A percentile compares a stretch with the other conserved stretches of the same genome.
Conservation (phyloP, 495 filamentous ascomycete species). For the Podospora australis region DNA sequence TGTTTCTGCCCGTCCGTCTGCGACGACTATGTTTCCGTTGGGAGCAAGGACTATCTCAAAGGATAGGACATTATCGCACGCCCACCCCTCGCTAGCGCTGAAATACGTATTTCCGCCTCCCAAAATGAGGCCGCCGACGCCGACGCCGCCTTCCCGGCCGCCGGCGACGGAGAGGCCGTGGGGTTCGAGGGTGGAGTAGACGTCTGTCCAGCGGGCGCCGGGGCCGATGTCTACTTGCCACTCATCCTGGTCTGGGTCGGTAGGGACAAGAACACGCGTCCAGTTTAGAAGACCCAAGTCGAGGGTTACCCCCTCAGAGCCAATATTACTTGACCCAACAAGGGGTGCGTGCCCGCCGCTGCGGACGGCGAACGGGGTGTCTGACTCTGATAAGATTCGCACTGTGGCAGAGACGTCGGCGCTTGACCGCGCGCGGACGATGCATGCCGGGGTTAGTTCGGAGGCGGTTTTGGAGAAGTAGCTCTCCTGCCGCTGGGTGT, state of each 20-base stretch:
- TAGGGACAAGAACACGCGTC: too few species aligned
- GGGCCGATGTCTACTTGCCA: slow-evolving; percentile 31
- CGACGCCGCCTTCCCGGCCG: slow-evolving; percentile 47
- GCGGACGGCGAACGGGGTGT: slow-evolving; percentile 43
- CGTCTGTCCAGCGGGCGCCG: slow-evolving; percentile 43
- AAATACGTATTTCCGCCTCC: too few species aligned
- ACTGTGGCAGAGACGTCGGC: slow-evolving; percentile 33
- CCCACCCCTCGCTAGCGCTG: too few species aligned
- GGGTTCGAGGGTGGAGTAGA: slow-evolving; percentile 43
- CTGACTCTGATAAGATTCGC: slow-evolving; percentile 16
- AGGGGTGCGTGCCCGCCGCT: slow-evolving; percentile 44
- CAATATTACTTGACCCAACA: slow-evolving; percentile 39
- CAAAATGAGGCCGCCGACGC: slow-evolving; percentile 50
- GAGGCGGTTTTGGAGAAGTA: slow-evolving; percentile 6
- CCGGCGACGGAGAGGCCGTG: slow-evolving; percentile 43
- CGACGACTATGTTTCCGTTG: too few species aligned
- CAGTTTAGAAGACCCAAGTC: slow-evolving; percentile 42
- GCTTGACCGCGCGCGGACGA: slow-evolving; percentile 28
- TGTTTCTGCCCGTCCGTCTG: too few species aligned
- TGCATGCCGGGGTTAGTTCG: slow-evolving; percentile 24
- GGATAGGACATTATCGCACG: too few species aligned
- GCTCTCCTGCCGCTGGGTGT: neutral
- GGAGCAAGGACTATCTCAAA: too few species aligned
- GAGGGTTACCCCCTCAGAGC: slow-evolving; percentile 49
- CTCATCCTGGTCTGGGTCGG: slow-evolving; percentile 22